These are phyloP conservation scores for Fragaria ananassa DNA, from an alignment of 306 rosid genomes.

Conservation along the genomic window DNA sequence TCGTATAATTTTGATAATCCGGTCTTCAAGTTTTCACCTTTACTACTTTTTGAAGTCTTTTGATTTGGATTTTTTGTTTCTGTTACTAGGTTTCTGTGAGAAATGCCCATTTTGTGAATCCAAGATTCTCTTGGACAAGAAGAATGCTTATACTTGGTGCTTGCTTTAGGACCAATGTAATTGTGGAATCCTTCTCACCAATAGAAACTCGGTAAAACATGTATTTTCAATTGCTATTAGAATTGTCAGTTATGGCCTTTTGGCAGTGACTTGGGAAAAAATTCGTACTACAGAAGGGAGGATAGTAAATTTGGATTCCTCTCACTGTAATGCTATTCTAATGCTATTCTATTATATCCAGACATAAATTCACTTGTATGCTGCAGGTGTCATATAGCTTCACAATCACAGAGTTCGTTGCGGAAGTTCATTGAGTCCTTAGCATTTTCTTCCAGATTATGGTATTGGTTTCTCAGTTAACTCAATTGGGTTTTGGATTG, in stretches of 20 bases:
- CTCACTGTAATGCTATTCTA: slow-evolving; percentile 9
- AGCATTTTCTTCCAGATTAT: slow-evolving; percentile 79
- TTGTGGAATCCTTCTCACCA: slow-evolving; percentile 75
- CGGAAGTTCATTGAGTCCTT: slow-evolving; percentile 68
- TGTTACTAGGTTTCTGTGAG: slow-evolving; percentile 58
- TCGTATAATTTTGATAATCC: slow-evolving; percentile 12
- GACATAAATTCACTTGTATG: slow-evolving; percentile 19
- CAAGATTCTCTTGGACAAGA: slow-evolving; percentile 73
- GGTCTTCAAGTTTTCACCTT: neutral
- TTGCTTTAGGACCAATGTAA: slow-evolving; percentile 70
- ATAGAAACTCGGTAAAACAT: slow-evolving; percentile 56
- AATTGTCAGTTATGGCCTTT: slow-evolving; percentile 6
- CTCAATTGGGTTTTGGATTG: slow-evolving; percentile 16
- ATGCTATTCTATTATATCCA: neutral
- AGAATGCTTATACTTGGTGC: slow-evolving; percentile 80
- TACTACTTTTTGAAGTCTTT: neutral
- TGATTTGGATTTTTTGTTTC: neutral
- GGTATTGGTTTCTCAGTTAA: slow-evolving; percentile 42
- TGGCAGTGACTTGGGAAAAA: neutral
- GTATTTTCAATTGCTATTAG: slow-evolving; percentile 15
- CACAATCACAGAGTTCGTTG: slow-evolving; percentile 56
- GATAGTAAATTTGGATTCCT: neutral
- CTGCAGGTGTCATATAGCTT: slow-evolving; percentile 72
- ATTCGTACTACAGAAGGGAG: neutral
- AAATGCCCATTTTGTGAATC: slow-evolving; percentile 78